Base-by-base conservation (phyloP, 805 yeast species). In the Saturnispora serradocipensis region DNA sequence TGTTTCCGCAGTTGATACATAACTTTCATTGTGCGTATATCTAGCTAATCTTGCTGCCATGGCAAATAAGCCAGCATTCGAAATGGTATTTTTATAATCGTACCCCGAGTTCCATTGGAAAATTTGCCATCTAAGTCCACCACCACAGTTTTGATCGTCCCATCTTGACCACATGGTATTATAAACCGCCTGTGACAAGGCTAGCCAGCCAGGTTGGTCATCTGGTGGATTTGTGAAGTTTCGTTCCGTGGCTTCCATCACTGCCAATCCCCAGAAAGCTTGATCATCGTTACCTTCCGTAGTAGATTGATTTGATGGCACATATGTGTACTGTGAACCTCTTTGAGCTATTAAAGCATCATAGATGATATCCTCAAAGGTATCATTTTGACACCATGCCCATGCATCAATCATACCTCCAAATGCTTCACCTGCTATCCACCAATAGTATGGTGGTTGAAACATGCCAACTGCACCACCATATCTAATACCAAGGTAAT, bases 281-380 rank as follows among this genome's bases (percentile, higher is more conserved):
- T 88, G 96, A 73, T 88, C 96, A 73, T 88, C 96, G 63, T 88
- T 88, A 67, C 96, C 96, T 67, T n/a, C n/a, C n/a, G n/a, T n/a
- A n/a, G n/a, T n/a, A n/a, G n/a, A n/a, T n/a, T 88, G 95, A 69
- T 87, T 88, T 43, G 81, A 67, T 2, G 96, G 96, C n/a, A n/a
- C n/a, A n/a, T n/a, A n/a, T n/a, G n/a, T n/a, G n/a, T n/a, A n/a
- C 20, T 20, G 20, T 3, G 20, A 20, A 56, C 88, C 88, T 24
- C 74, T 79, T 67, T 88, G 96, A 61, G 75, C 77, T 51, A 75
- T 65, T 58, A 88, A 61, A 13, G 93, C 88, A 13, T 74, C 70
- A 60, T 76, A 76, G 53, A 88, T 71, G 16, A 77, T 51, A 2
- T 72, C 70, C 50, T 77, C 80, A 60, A 75, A 85, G 0, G 89